Percentiles rank a stretch among this genome's conserved stretches.
These are phyloP conservation scores for Phalaenopsis hybrid DNA, from an alignment of 116 monocot genomes.

Conservation along the genomic window DNA sequence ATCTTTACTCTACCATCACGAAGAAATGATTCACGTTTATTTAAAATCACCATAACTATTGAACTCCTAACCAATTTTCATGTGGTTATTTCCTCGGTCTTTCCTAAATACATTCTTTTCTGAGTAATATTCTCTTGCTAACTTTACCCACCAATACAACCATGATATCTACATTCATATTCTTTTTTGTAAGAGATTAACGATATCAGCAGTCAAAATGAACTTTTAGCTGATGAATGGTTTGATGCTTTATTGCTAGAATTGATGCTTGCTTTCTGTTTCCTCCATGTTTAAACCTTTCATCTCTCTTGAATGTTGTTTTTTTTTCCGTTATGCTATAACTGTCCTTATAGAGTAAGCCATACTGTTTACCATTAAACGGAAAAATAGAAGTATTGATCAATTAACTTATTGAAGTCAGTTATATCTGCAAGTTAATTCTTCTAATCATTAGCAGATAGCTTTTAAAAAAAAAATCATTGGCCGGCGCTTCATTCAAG, in stretches of 20 bases:
- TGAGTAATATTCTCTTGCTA: background rate
- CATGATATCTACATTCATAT: background rate
- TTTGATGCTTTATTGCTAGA: background rate
- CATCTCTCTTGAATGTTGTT: background rate
- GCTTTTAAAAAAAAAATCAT: background rate
- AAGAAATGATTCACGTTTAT: background rate
- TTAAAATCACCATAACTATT: background rate
- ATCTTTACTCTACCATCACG: background rate
- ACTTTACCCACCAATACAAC: background rate
- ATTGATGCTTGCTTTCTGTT: background rate
- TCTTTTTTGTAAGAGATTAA: background rate
- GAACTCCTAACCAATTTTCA: background rate
- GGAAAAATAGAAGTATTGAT: background rate
- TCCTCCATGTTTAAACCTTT: conserved; percentile 2
- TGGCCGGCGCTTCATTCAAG: background rate
- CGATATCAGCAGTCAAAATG: background rate
- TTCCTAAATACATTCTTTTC: background rate
- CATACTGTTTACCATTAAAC: background rate
- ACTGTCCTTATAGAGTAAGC: background rate
- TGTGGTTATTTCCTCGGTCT: background rate
- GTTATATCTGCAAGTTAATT: background rate
- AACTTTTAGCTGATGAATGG: background rate
- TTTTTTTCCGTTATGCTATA: background rate
- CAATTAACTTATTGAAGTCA: background rate
- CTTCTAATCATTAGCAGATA: background rate